Conservation (phyloP, 225 moss, liverwort and hornwort genomes). For the Neckera pumila region DNA sequence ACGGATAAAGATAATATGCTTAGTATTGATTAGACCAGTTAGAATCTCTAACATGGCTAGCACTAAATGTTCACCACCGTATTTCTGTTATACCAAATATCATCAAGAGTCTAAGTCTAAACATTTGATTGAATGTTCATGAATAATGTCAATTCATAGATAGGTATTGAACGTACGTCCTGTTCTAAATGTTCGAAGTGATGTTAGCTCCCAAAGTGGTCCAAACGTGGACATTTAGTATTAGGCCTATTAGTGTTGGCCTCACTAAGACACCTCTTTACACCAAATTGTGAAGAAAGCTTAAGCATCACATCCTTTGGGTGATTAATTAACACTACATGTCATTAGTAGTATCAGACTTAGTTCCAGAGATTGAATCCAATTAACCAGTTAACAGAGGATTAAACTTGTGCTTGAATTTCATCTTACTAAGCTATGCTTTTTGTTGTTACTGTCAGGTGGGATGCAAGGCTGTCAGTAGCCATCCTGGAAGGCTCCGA, state of each 20-base stretch:
- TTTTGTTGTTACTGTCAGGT: not conserved
- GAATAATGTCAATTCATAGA: not conserved
- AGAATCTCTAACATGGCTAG: not conserved
- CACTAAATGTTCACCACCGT: not conserved
- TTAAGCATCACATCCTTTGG: no score
- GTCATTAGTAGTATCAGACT: no score
- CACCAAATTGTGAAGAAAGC: no score
- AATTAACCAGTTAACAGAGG: not conserved
- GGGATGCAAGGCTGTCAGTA: conserved; percentile 38
- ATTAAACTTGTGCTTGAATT: not conserved
- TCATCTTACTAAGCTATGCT: not conserved
- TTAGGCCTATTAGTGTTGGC: no score
- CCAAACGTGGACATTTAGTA: no score
- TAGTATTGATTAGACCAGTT: not conserved
- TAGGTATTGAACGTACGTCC: not conserved
- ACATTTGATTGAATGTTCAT: not conserved
- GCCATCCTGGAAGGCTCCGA: conserved; percentile 9
- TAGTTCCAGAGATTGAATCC: not conserved
- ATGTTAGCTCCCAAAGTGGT: no score
- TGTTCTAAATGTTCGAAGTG: no score
- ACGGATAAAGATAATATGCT: not conserved
- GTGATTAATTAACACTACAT: no score
- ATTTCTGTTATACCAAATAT: no score
- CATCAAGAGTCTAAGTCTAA: not conserved
- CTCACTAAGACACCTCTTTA: no score